A percentile compares a stretch with the other conserved stretches of the same genome.
Evolutionary conservation across 2,329 filamentous ascomycete species (phyloP).

Genomic region (Botryosphaeria dothidea): DNA sequence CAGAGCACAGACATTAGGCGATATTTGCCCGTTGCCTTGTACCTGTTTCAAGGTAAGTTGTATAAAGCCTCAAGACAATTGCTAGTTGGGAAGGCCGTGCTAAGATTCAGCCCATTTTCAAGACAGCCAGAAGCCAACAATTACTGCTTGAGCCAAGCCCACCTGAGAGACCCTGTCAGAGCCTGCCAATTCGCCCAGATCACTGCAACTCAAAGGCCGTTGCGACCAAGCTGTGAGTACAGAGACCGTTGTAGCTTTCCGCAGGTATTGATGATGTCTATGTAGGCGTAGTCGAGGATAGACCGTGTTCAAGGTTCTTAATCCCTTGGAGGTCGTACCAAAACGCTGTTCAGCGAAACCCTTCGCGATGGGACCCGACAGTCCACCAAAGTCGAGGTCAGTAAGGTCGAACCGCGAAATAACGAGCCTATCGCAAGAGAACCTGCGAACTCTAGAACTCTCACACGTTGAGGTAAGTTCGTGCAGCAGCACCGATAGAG

Average conservation of each 20-base stretch:
- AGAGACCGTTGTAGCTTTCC: too few species aligned
- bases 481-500: background rate
- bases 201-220: too few species aligned
- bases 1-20: background rate
- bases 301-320: too few species aligned
- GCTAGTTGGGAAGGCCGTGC: background rate
- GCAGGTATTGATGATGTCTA: too few species aligned
- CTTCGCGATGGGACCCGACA: background rate
- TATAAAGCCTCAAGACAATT: background rate
- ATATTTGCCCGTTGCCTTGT: background rate
- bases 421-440: slow-evolving; percentile 8
- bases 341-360: too few species aligned
- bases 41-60: background rate
- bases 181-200: too few species aligned
- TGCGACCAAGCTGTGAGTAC: too few species aligned
- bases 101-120: background rate
- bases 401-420: background rate
- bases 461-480: background rate
- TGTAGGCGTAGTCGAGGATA: too few species aligned
- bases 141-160: too few species aligned
- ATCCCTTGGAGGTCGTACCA: too few species aligned
- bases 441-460: background rate
- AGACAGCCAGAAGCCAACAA: background rate
- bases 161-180: too few species aligned
- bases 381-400: background rate